Evolutionary conservation across 768 basidiomycete genomes (phyloP), one percentile per base, ranked within the genome.

Genomic region (Mycena leptocephala): DNA sequence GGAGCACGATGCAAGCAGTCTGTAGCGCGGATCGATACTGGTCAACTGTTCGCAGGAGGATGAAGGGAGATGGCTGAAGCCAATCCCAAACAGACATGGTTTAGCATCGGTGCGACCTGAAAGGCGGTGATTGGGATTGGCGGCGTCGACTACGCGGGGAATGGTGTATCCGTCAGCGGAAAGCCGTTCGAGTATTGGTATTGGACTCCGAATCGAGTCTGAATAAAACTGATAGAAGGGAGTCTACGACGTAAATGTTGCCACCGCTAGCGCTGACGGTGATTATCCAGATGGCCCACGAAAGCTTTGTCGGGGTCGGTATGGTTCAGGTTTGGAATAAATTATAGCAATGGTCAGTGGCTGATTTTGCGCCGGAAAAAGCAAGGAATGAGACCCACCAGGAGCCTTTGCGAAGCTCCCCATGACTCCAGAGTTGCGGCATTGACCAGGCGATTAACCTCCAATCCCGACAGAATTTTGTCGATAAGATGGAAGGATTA

Each of bases 391-490:
- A 41, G n/a, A 69, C 48, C 66, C 67, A 75, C 73, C 67, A 75
- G 1, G 51, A 18, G 32, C 59, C 73, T n/a, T 26, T 30, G 20
- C 65, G 55, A 26, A 26, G 22, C n/a, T n/a, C n/a, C 3, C 58
- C 72, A 51, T 10, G 32, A 1, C 24, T 48, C 73, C 73, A 74
- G 18, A 73, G 53, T 7, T 48, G 5, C 5, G 72, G 72, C 41
- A 26, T 66, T 10, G 64, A 48, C n/a, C 67, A 24, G 22, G 58
- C 72, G 46, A 74, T 67, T 22, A 32, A 24, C n/a, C 72, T 56
- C 72, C 72, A 74, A 7, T 74, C 33, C 30, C 65, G 56, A n/a
- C 72, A 74, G 33, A 74, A 61, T 53, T 35, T 33, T 13, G 72
- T 74, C 11, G 67, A 28, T 3, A 74, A 5, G 7, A 67, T 16